Base-by-base conservation (phyloP, 768 basidiomycete species). In the Tubosaeta brunneosetosa region DNA sequence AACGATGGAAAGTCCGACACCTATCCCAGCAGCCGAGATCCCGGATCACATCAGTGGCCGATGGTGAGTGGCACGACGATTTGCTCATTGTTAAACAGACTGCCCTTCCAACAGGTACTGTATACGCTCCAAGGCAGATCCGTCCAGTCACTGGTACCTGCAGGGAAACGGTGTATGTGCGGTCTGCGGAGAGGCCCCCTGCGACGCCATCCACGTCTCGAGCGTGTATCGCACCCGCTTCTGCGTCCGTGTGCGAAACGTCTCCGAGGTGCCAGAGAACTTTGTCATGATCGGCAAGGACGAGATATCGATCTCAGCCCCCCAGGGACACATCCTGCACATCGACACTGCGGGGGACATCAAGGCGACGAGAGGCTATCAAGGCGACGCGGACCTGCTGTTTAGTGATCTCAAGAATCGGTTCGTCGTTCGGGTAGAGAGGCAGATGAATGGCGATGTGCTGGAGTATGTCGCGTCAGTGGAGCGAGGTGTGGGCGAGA, bases 241-340 rank as follows among this genome's bases (percentile, higher is more conserved):
- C n/a, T 40, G 27, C 11, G 9, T 51, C 14, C 36, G 44, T 25
- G 44, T 29, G 29, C 43, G 27, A 43, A 36, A 36, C 34, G 9
- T 14, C 5, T 16, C 6, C 37, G 12, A 36, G 5, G 32, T 7
- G 6, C 16, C 22, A 25, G 13, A 47, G 2, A 22, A 36, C 7
- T 9, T 51, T 12, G 50, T 51, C 6, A 16, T 51, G 50, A 51
- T 51, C 25, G 50, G 44, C 5, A 46, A 8, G 5, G 50, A 51
- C 33, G 36, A 40, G 29, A 40, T 46, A 14, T 38, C 44, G 10
- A 51, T 51, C 19, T 6, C 37, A 11, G 29, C 44, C 3, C 29
- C 36, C 36, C 45, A 40, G 27, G 44, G 40, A 11, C 33, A 40
- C 17, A 17, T 13, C 12, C 27, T 46, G 4, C 29, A 12, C 17